phyloP scores from a whole-genome alignment of 1,284 basidiomycete species.

The Gastroboletus turbinatus region DNA sequence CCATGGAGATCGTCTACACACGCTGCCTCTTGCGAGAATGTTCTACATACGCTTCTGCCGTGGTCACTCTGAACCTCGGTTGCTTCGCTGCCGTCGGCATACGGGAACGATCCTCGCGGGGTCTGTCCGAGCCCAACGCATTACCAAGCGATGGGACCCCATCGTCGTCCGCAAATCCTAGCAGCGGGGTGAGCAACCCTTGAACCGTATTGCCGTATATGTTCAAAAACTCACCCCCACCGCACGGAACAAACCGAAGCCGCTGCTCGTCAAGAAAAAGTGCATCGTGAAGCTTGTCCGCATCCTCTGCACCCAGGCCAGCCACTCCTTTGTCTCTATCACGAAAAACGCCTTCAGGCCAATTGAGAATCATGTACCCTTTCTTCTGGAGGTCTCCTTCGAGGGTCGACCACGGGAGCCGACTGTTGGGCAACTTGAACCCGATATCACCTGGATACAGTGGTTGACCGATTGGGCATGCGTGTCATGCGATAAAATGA shows the following conservation, averaged over 20 bases:
- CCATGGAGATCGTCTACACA: too few species aligned
- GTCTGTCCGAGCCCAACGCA: background rate
- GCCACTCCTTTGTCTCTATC: background rate
- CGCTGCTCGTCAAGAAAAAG: background rate
- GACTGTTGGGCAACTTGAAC: background rate
- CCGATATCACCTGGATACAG: background rate
- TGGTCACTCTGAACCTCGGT: too few species aligned
- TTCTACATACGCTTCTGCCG: too few species aligned
- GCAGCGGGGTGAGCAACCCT: background rate
- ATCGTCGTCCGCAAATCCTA: background rate
- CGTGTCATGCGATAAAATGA: background rate
- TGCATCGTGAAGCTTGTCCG: background rate
- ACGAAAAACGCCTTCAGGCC: background rate
- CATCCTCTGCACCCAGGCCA: too few species aligned
- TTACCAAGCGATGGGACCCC: background rate
- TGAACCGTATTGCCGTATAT: background rate
- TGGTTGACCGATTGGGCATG: background rate
- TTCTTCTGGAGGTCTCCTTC: background rate
- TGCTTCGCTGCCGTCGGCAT: too few species aligned
- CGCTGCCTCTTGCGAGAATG: too few species aligned
- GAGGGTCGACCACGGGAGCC: slow-evolving; percentile 12
- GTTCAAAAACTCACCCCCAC: background rate
- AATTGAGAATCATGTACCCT: slow-evolving; percentile 5
- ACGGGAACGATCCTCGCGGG: too few species aligned
- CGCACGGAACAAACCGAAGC: background rate